Evolutionary conservation across 2,329 filamentous ascomycete genomes (phyloP), one percentile per base, ranked within the genome.

Genomic region (Cercospora berteroae): DNA sequence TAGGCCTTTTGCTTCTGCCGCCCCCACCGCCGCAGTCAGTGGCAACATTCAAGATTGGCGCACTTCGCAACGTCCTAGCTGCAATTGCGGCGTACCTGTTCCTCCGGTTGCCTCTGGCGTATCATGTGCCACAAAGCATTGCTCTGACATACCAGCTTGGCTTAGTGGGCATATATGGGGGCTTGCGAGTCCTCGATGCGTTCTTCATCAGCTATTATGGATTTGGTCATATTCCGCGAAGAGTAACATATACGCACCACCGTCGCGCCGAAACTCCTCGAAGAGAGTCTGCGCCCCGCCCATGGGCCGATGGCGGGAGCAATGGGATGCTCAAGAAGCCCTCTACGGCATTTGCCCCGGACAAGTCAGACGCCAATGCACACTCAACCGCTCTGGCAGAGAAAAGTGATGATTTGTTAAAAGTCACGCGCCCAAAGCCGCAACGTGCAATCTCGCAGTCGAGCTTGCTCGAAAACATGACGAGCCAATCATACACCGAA

Each of bases 111-210:
- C 80, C 81, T 13, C 74, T 82, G 4, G 75, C 74, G 4, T 82
- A 82, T 58, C 77, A 82, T 70, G 78, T 81, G 4, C 79, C 80
- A 5, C 80, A 80, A 67, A 81, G 78, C 65, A 80, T 82, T 48
- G 80, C 80, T n/a, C 73, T 82, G 18, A 82, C 80, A 16, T 82
- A 82, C 61, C 80, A 82, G 63, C 78, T 82, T 16, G 78, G 79
- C 4, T 77, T 82, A 6, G 79, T 82, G 1, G 80, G 80, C 3
- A 66, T 82, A 2, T 82, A 82, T 61, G 81, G 81, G 8, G 78
- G 79, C 9, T 78, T 77, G 56, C 70, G 80, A 33, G 81, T 82
- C 3, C 55, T 82, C 10, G 80, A 82, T 67, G 79, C 77, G 9
- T 82, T 82, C 74, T 81, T 82, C 69, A 77, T 82, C 63, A 80